Conservation (phyloP, 768 basidiomycete genomes). For the Boletus pseudopeckii region DNA sequence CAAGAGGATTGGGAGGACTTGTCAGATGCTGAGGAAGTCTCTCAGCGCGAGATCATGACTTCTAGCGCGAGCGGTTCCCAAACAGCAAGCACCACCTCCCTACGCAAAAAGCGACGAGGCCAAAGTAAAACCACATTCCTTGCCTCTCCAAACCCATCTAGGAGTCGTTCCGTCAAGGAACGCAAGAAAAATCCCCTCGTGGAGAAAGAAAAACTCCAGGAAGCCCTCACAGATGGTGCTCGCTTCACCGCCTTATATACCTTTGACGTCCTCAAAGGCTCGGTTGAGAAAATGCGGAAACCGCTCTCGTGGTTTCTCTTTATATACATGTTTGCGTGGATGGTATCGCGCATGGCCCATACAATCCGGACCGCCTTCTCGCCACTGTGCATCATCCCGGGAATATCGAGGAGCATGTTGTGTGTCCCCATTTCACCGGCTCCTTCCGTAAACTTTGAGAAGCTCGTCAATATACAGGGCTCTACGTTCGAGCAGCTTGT, state of each 20-base stretch:
- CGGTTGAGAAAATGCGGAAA: constrained; percentile 48
- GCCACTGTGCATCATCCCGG: constrained; percentile 63
- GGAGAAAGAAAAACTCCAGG: constrained; percentile 25
- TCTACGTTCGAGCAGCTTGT: constrained; percentile 61
- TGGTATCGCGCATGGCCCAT: constrained; percentile 39
- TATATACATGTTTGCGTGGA: constrained; percentile 47
- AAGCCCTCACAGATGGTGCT: constrained; percentile 20
- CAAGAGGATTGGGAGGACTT: constrained; percentile 37
- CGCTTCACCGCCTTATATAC: constrained; percentile 37
- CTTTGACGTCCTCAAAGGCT: constrained; percentile 45
- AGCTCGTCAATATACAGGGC: constrained; percentile 57
- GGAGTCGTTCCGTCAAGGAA: constrained; percentile 14
- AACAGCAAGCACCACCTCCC: constrained; percentile 16
- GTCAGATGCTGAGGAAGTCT: constrained; percentile 14
- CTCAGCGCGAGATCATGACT: constrained; percentile 6
- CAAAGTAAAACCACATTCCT: constrained; percentile 19
- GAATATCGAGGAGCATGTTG: constrained; percentile 45
- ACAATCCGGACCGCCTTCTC: constrained; percentile 46
- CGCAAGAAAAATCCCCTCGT: constrained; percentile 30
- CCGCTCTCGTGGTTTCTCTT: constrained; percentile 56
- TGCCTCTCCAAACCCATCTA: constrained; percentile 22
- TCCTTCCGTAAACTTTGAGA: constrained; percentile 55
- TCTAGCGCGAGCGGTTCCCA: constrained; percentile 7
- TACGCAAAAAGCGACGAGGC: constrained; percentile 30
- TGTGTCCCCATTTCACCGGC: constrained; percentile 32